A percentile compares a stretch with the other conserved stretches of the same genome.
These are phyloP conservation scores for Rhizopogon roseolus DNA, from an alignment of 768 basidiomycete species.

Conservation along the genomic window DNA sequence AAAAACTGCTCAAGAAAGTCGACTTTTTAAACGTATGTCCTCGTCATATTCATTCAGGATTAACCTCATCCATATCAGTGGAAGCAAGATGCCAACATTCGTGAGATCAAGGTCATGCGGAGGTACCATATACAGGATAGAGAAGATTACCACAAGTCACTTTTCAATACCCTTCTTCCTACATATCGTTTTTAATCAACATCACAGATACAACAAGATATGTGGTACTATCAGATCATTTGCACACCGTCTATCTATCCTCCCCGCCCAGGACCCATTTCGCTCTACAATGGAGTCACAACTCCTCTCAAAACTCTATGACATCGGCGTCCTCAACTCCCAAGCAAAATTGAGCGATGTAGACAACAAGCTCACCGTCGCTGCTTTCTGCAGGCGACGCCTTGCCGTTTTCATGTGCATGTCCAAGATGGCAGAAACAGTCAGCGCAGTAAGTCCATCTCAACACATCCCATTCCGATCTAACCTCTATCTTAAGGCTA, in stretches of 20 bases:
- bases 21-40: conserved; percentile 85
- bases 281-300: conserved; percentile 79
- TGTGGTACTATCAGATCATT: conserved; percentile 82
- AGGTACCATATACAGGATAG: conserved; percentile 93
- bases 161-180: conserved; percentile 9
- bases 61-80: conserved; percentile 48
- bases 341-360: conserved; percentile 89
- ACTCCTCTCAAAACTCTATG: conserved; percentile 92
- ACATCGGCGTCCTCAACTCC: conserved; percentile 89
- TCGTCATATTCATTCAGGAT: background rate
- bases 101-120: conserved; percentile 92
- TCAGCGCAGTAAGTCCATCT: conserved; percentile 71
- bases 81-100: conserved; percentile 90
- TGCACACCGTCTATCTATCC: conserved; percentile 81
- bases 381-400: conserved; percentile 88
- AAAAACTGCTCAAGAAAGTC: conserved; percentile 92
- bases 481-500: conserved; percentile 55
- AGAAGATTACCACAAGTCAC: conserved; percentile 89
- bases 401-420: conserved; percentile 91
- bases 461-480: conserved; percentile 4
- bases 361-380: conserved; percentile 91
- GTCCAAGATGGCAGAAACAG: conserved; percentile 93
- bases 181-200: background rate
- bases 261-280: conserved; percentile 88
- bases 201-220: conserved; percentile 83